Evolutionary conservation across 1,284 basidiomycete genomes (phyloP), one percentile per base, ranked within the genome.

Genomic region (Filobasidium uniguttulatum): DNA sequence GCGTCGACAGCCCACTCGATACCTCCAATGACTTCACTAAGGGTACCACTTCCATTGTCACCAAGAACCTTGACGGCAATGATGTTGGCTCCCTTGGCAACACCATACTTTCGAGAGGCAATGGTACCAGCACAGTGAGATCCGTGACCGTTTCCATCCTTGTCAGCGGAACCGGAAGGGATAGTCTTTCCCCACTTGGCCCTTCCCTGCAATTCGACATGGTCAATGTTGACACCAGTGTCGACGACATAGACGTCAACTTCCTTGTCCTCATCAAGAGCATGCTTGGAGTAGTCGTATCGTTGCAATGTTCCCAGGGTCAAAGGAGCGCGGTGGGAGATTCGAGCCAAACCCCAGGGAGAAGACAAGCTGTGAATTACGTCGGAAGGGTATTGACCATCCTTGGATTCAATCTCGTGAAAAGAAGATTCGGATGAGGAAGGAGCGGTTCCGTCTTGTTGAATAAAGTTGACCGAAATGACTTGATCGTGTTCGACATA

Each of bases 1-100:
- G 77, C 63, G 40, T 75, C 69, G 19, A 83, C 79, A 52, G 90
- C 91, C 79, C 81, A 99, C 30, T 63, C 57, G 53, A 94, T 87
- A 65, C 90, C 91, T 17, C 74, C 77, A 49, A 97, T 75, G 59
- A 97, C 93, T 63, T 97, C 91, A 45, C 85, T 83, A 88, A 94
- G 96, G 54, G 83, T 78, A n/a, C 94, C 94, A 54, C 82, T 85
- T 41, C 94, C 94, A 61, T 89, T 85, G 47, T 83, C 80, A 25
- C 89, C 88, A 48, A 98, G 79, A 20, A 99, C 94, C 78, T 98
- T 98, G 73, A 99, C 93, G 45, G 94, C 94, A 57, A 89, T 80
- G 57, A 98, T 20, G 54, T 85, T 78, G 44, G 90, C 91, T 59
- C 78, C 77, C 80, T 97, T 98, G 51, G 94, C 91, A 41, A 98